phyloP scores from a whole-genome alignment of 495 filamentous ascomycete species.

The Apodospora peruviana region DNA sequence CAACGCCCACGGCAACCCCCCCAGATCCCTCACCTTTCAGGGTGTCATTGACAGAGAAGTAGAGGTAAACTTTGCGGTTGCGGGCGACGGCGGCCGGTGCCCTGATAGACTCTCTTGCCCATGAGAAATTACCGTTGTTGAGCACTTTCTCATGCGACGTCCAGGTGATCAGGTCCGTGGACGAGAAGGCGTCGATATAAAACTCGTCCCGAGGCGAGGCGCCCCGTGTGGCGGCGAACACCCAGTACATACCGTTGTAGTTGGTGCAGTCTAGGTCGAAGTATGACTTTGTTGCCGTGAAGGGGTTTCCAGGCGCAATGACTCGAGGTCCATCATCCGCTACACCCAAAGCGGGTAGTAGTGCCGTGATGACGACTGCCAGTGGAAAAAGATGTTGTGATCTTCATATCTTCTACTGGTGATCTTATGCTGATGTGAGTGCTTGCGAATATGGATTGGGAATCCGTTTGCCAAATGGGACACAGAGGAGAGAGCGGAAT shows the following conservation, averaged over 20 bases:
- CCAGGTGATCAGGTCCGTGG: constrained; percentile 30
- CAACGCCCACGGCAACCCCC: constrained; percentile 41
- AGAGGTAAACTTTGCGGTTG: not conserved
- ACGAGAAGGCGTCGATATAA: constrained; percentile 44
- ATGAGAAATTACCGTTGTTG: constrained; percentile 8
- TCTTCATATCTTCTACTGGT: too few species aligned
- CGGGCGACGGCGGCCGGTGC: not conserved
- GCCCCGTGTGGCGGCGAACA: constrained; percentile 46
- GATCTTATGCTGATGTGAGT: too few species aligned
- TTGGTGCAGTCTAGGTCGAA: not conserved
- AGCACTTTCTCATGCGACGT: constrained; percentile 40
- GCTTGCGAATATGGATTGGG: too few species aligned
- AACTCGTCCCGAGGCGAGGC: too few species aligned
- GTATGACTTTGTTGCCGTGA: not conserved
- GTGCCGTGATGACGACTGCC: too few species aligned
- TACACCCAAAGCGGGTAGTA: not conserved
- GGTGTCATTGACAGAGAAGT: not conserved
- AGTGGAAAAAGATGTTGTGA: too few species aligned
- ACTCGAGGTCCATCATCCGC: not conserved
- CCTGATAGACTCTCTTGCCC: not conserved
- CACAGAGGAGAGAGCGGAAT: too few species aligned
- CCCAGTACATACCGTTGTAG: constrained; percentile 44
- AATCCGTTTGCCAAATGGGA: too few species aligned
- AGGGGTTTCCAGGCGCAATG: not conserved
- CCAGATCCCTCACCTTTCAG: constrained; percentile 12